Evolutionary conservation across 2,329 filamentous ascomycete genomes (phyloP).

Genomic region (Raffaelea ambrosiae): DNA sequence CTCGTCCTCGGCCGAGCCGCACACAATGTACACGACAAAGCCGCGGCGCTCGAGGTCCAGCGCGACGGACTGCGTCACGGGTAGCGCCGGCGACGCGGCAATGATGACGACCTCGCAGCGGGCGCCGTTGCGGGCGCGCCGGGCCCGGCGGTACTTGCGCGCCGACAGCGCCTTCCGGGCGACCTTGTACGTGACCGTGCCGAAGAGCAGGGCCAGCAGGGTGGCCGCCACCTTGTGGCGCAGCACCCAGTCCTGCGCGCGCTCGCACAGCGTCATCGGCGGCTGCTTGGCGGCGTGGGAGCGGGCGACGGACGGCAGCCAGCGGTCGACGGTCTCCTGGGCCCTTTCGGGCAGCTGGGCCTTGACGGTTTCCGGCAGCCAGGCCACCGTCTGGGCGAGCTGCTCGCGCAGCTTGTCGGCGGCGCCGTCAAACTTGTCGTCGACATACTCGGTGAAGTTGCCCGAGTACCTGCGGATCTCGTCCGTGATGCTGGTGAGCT

Average conservation of each 20-base stretch:
- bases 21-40: constrained; percentile 88
- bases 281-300: constrained; percentile 7
- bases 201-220: constrained; percentile 60
- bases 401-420: constrained; percentile 62
- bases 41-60: constrained; percentile 84
- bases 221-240: constrained; percentile 67
- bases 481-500: constrained; percentile 46
- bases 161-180: constrained; percentile 45
- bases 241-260: constrained; percentile 61
- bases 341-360: constrained; percentile 38
- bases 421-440: constrained; percentile 70
- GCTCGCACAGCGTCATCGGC: constrained; percentile 29
- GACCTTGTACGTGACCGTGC: constrained; percentile 50
- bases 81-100: constrained; percentile 77
- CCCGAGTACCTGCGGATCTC: constrained; percentile 64
- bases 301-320: constrained; percentile 13
- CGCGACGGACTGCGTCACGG: constrained; percentile 73
- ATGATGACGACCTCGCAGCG: constrained; percentile 81
- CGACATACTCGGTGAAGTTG: constrained; percentile 70
- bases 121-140: constrained; percentile 71
- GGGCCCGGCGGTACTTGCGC: constrained; percentile 65
- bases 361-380: constrained; percentile 63
- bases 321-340: constrained; percentile 20
- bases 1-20: constrained; percentile 79
- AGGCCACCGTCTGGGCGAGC: constrained; percentile 52